phyloP scores from a whole-genome alignment of 257 asterid genomes.

The Solanum bulbocastanum region DNA sequence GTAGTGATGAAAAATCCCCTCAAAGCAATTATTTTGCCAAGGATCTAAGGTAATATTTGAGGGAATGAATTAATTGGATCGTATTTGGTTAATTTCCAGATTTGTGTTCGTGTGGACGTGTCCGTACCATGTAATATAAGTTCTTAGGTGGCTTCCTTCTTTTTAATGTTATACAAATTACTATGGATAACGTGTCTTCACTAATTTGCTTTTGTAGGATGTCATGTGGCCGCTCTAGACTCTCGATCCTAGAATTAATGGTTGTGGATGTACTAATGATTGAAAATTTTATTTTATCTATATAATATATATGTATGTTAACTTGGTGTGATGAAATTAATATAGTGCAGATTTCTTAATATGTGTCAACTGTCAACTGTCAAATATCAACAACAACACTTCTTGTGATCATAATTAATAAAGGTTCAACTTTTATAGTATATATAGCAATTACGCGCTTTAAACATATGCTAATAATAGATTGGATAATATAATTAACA shows the following conservation, averaged over 20 bases:
- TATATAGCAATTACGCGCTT: not conserved
- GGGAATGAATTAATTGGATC: not conserved
- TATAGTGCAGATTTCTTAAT: not conserved
- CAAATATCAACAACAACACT: not conserved
- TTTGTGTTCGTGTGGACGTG: not conserved
- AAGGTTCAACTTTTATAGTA: too few relatives aligned
- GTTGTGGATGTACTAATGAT: not conserved
- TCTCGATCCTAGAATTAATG: not conserved
- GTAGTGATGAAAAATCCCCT: constrained; percentile 87
- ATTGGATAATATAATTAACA: not conserved
- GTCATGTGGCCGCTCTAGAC: not conserved
- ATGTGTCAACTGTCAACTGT: not conserved
- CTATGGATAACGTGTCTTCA: not conserved
- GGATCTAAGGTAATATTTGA: constrained; percentile 36
- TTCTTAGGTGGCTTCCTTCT: not conserved
- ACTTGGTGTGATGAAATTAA: not conserved
- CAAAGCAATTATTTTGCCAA: constrained; percentile 63
- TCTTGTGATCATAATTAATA: not conserved
- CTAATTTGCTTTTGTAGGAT: not conserved
- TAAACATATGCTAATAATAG: not conserved
- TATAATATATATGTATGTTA: not conserved
- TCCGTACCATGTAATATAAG: not conserved
- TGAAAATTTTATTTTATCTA: not conserved
- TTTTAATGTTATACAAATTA: not conserved
- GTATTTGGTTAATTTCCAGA: not conserved